Base-by-base conservation (phyloP, 164 flowering plant genomes). In the Kingdonia uniflora region DNA sequence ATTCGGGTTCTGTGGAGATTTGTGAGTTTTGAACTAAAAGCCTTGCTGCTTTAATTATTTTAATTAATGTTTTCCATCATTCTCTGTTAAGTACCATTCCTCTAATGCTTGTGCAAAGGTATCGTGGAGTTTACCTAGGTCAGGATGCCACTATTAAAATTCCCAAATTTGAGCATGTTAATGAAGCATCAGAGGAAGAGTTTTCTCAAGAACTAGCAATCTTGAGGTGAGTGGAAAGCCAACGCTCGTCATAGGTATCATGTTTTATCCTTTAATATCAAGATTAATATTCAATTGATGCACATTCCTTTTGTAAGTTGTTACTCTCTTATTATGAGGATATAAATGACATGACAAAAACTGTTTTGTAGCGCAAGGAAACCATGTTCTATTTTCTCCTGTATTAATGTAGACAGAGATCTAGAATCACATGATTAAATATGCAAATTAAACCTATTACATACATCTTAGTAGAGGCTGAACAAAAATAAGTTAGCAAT, bases 1-100 rank as follows among this genome's bases (percentile, higher is more conserved):
- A 42, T 79, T 85, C 56, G 96, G 98, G 54, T 87, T 95, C 66
- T 85, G 90, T 71, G 98, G 95, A 65, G 91, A 91, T 59, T 62
- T 87, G 98, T 91, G 43, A 79, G 95, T 76, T 51, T 40, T 14
- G 8, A 43, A 33, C 51, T 52, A 21, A 14, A 3, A 26, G n/a
- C 20, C 22, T n/a, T 17, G 37, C 11, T 19, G 2, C 44, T 22
- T 39, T 37, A 40, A 20, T 62, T n/a, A 53, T 60, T 43, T 49
- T 19, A 16, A 20, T 39, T 13, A 22, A 14, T 49, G 25, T 23
- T 55, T 54, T n/a, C 49, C 23, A 6, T 71, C 13, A 45, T 59
- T n/a, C n/a, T 24, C 23, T 52, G 53, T 38, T 49, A 37, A 22
- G 48, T 44, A 44, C 20, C 29, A 23, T 39, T 1, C 55, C 11